phyloP scores from a whole-genome alignment of 75 land plant species.

The Larix kaempferi region DNA sequence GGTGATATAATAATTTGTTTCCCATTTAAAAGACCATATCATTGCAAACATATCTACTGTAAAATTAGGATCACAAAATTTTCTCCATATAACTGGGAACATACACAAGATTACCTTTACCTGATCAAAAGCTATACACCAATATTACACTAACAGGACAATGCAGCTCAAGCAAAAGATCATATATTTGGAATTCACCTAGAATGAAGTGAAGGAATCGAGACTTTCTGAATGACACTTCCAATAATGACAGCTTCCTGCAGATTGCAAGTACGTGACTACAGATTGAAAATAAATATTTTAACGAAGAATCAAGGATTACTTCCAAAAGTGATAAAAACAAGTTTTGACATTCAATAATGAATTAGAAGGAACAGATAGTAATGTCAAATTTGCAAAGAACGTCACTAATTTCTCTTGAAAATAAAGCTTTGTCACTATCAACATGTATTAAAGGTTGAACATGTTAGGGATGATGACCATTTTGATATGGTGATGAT shows the following conservation, averaged over 20 bases:
- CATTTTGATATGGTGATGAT: too few relatives aligned
- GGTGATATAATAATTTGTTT: not conserved
- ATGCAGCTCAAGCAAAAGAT: not conserved
- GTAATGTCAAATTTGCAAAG: not conserved
- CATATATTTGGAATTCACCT: slow-evolving; percentile 37
- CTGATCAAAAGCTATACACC: not conserved
- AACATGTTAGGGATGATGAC: too few relatives aligned
- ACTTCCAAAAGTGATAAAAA: not conserved
- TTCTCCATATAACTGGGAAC: not conserved
- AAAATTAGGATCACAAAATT: not conserved
- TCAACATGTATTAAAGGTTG: too few relatives aligned
- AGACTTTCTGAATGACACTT: slow-evolving; percentile 84
- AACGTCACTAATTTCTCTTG: not conserved
- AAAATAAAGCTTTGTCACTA: not conserved
- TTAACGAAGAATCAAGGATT: not conserved
- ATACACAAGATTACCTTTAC: not conserved
- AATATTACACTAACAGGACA: not conserved
- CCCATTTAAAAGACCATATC: too few relatives aligned
- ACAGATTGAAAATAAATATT: slow-evolving; percentile 14
- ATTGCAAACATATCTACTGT: too few relatives aligned
- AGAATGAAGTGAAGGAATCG: slow-evolving; percentile 89
- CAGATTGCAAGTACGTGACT: slow-evolving; percentile 91
- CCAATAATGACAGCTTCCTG: slow-evolving; percentile 95
- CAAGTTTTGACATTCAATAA: not conserved
- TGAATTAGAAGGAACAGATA: not conserved